Base-by-base conservation (phyloP, 2,329 filamentous ascomycete species). In the Scolecobasidium constrictum region DNA sequence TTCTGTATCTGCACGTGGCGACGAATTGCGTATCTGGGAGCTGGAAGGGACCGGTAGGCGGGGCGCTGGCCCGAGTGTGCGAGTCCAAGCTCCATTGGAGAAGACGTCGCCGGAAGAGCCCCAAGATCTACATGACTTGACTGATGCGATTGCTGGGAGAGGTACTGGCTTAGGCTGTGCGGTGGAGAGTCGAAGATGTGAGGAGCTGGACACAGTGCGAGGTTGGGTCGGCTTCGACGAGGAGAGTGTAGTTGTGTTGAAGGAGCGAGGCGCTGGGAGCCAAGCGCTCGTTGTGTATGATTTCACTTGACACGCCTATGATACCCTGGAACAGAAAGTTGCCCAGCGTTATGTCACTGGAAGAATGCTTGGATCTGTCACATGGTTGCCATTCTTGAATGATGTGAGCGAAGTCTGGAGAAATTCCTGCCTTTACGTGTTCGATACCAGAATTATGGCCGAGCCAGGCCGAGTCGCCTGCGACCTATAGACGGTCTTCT, bases 191-290 rank as follows among this genome's bases (percentile, higher is more conserved):
- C n/a, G n/a, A n/a, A 31, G 26, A 31, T 31, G 26, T 31, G 26
- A 31, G 9, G 62, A 67, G 36, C 49, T 65, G 12, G 59, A 63
- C 4, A 57, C 69, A 4, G 71, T 65, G 31, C 61, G 69, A 47
- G 71, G 72, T 40, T 90, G 83, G 76, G 78, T 94, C 6, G 86
- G 85, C 0, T 94, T 94, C 53, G 86, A 94, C 54, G 86, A 94
- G 35, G 85, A 94, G 60, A 86, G 86, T 64, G 83, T 94, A n/a
- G 80, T 94, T 47, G 77, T 94, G 34, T 67, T 94, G 40, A 81
- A 84, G 49, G 83, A 90, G 61, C 74, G 76, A 49, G 66, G 65
- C 19, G 67, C 74, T 19, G 83, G 83, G 1, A n/a, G 9, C 26
- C 83, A 90, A 56, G 78, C 81, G 47, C 61, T 94, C 48, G 73